These are phyloP conservation scores for Emydomyces testavorans DNA, from an alignment of 2,329 filamentous ascomycete genomes.

Conservation along the genomic window DNA sequence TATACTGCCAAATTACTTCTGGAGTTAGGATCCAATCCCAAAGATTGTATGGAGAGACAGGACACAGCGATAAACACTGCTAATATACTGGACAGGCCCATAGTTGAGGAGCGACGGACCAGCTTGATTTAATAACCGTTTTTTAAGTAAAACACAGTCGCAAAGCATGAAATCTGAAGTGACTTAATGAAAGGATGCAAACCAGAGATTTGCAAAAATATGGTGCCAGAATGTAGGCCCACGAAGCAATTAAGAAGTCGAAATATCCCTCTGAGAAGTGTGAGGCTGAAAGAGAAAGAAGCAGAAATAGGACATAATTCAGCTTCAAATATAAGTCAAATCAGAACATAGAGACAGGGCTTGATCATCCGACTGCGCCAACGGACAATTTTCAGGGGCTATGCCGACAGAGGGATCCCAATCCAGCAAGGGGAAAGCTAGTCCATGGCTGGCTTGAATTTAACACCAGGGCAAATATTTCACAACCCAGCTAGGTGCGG, in stretches of 20 bases:
- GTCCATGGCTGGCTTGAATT: not conserved
- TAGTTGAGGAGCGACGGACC: constrained; percentile 25
- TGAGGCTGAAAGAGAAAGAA: not conserved
- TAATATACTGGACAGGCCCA: constrained; percentile 23
- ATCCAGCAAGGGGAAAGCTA: not conserved
- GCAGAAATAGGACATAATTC: too few species aligned
- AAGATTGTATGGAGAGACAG: constrained; percentile 24
- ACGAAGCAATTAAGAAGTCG: not conserved
- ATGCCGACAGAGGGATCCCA: constrained; percentile 1
- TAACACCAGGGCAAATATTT: not conserved
- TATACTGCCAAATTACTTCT: constrained; percentile 44
- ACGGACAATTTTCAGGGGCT: constrained; percentile 3
- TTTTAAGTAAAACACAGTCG: too few species aligned
- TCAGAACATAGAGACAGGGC: not conserved
- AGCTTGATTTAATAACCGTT: not conserved
- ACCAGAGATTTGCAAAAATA: constrained; percentile 25
- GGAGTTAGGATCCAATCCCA: constrained; percentile 31
- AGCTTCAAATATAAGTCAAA: not conserved
- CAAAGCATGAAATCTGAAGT: constrained; percentile 20
- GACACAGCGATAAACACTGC: constrained; percentile 29
- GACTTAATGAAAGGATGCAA: constrained; percentile 46
- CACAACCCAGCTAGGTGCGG: not conserved
- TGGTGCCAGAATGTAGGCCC: not conserved
- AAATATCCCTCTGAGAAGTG: not conserved
- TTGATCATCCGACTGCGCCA: not conserved